A percentile compares a stretch with the other conserved stretches of the same genome.
Conservation (phyloP, 78 protist species). For the Salpingoeca rosetta region DNA sequence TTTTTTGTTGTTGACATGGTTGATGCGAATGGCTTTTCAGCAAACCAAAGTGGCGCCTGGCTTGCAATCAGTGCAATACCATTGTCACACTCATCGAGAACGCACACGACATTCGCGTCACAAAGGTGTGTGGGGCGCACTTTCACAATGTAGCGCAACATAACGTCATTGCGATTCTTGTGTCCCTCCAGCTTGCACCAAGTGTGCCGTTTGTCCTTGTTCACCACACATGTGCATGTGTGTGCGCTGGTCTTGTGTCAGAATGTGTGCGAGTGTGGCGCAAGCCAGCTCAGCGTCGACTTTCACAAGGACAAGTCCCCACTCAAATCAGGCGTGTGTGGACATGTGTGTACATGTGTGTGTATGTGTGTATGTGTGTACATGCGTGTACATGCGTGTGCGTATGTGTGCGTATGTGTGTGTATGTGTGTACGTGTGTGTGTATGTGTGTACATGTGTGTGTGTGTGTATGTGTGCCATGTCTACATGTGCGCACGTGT, state of each 20-base stretch:
- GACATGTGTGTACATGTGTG: not conserved
- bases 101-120: constrained; percentile 33
- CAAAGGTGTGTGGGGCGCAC: constrained; percentile 60
- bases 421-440: not conserved
- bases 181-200: not conserved
- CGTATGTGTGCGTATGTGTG: not conserved
- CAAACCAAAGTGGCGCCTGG: not conserved
- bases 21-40: no score
- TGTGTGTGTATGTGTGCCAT: no score
- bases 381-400: not conserved
- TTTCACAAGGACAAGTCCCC: constrained; percentile 17
- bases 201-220: not conserved
- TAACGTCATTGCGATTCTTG: constrained; percentile 17
- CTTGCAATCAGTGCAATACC: not conserved
- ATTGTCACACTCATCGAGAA: not conserved
- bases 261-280: constrained; percentile 7
- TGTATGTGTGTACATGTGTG: not conserved
- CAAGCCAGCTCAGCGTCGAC: not conserved
- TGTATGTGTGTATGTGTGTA: not conserved
- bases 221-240: not conserved
- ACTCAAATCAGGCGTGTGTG: not conserved
- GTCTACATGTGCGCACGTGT: no score
- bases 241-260: not conserved
- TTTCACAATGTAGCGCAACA: constrained; percentile 53
- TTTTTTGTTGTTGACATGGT: no score